These are phyloP conservation scores for Leptographium procerum DNA, from an alignment of 2,329 filamentous ascomycete species.

Conservation along the genomic window DNA sequence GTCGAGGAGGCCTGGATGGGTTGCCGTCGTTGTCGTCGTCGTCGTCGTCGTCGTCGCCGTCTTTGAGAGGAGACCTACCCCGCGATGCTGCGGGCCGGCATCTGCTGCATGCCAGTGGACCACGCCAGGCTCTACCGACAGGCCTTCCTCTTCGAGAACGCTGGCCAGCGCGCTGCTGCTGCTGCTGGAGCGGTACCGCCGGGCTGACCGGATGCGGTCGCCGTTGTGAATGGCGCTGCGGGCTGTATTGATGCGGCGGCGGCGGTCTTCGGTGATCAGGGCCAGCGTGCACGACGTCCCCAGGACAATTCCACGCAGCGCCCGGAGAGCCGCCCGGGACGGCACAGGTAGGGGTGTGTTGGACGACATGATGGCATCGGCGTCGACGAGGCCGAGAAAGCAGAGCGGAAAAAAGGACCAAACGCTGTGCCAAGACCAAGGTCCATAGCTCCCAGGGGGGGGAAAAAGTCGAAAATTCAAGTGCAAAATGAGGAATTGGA, in stretches of 20 bases:
- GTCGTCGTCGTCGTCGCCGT: neutral
- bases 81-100: neutral
- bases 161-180: slow-evolving; percentile 15
- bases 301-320: slow-evolving; percentile 30
- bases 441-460: neutral
- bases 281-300: slow-evolving; percentile 34
- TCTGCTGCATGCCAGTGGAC: slow-evolving; percentile 1
- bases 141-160: slow-evolving; percentile 15
- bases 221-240: slow-evolving; percentile 27
- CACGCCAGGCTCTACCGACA: slow-evolving; percentile 2
- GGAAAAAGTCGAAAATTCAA: no score
- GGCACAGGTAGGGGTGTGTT: slow-evolving; percentile 27
- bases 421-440: neutral
- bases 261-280: slow-evolving; percentile 32
- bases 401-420: neutral
- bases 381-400: neutral
- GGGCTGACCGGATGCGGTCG: slow-evolving; percentile 26
- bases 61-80: neutral
- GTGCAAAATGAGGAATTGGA: neutral
- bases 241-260: slow-evolving; percentile 30
- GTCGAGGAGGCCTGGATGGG: neutral
- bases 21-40: neutral
- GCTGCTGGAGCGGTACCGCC: slow-evolving; percentile 24
- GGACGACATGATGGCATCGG: slow-evolving; percentile 16
- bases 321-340: slow-evolving; percentile 32